These are phyloP conservation scores for Termitomyces sp. DNA, from an alignment of 768 basidiomycete genomes.

Conservation along the genomic window DNA sequence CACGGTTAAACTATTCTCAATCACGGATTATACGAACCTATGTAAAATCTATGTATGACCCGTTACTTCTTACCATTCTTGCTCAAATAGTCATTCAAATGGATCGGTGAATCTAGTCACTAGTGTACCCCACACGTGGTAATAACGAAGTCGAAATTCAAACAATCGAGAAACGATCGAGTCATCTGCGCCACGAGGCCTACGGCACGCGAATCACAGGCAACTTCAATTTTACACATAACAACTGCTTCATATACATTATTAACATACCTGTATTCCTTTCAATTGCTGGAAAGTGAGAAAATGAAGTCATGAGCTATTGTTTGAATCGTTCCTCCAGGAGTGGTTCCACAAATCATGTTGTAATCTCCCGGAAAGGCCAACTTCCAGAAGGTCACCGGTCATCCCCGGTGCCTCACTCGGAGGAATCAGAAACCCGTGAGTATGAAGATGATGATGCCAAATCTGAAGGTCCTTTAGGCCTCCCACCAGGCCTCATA, in stretches of 20 bases:
- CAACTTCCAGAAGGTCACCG: slow-evolving; percentile 35
- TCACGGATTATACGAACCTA: background rate
- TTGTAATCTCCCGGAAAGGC: slow-evolving; percentile 70
- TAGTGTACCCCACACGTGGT: background rate
- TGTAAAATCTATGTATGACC: background rate
- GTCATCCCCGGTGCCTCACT: slow-evolving; percentile 25
- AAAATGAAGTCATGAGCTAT: background rate
- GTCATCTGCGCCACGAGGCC: background rate
- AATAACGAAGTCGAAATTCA: background rate
- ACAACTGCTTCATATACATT: too few relatives aligned
- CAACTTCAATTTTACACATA: too few relatives aligned
- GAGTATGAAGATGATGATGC: slow-evolving; percentile 38
- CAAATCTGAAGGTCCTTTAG: slow-evolving; percentile 57
- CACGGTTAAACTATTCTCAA: background rate
- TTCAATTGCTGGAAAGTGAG: too few relatives aligned
- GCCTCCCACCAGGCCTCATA: slow-evolving; percentile 66
- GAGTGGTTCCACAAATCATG: slow-evolving; percentile 94
- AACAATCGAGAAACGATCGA: too few relatives aligned
- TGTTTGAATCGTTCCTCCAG: slow-evolving; percentile 30
- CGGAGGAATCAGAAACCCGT: slow-evolving; percentile 14
- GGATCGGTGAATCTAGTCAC: background rate
- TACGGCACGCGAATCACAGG: background rate
- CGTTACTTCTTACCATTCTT: background rate
- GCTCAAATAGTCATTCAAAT: background rate
- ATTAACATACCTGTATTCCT: too few relatives aligned